These are phyloP conservation scores for Amauroascus niger DNA, from an alignment of 2,329 filamentous ascomycete genomes.

Conservation along the genomic window DNA sequence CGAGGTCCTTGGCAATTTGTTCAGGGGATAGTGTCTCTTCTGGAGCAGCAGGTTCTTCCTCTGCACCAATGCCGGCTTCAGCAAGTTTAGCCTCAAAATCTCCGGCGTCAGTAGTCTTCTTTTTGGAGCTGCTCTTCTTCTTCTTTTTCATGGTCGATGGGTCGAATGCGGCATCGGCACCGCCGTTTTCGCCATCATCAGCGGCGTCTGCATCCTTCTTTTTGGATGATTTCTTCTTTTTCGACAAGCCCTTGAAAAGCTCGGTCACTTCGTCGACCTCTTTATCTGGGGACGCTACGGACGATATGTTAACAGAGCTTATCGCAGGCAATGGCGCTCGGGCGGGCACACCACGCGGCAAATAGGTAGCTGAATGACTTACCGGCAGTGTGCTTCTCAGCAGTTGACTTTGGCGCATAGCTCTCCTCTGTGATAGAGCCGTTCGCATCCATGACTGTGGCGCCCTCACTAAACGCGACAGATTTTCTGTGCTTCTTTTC, in stretches of 20 bases:
- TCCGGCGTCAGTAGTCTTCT: slow-evolving; percentile 47
- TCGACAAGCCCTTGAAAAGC: slow-evolving; percentile 59
- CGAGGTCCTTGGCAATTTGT: slow-evolving; percentile 58
- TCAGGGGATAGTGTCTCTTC: slow-evolving; percentile 48
- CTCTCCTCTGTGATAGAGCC: slow-evolving; percentile 69
- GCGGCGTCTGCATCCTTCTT: slow-evolving; percentile 47
- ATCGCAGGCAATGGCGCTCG: not conserved
- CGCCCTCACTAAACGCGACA: slow-evolving; percentile 82
- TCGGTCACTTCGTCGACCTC: slow-evolving; percentile 56
- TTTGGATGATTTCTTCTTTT: slow-evolving; percentile 61
- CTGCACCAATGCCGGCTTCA: slow-evolving; percentile 50
- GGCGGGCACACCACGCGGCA: not conserved
- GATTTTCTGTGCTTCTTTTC: slow-evolving; percentile 68
- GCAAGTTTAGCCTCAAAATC: slow-evolving; percentile 61
- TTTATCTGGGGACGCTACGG: slow-evolving; percentile 43
- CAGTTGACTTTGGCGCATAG: slow-evolving; percentile 65
- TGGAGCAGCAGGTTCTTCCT: slow-evolving; percentile 49
- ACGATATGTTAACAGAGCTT: slow-evolving; percentile 39
- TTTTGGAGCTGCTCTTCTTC: slow-evolving; percentile 57
- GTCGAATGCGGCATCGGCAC: slow-evolving; percentile 54
- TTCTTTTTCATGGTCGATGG: slow-evolving; percentile 69
- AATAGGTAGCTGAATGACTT: slow-evolving; percentile 30
- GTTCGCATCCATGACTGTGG: slow-evolving; percentile 79
- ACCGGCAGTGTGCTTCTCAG: slow-evolving; percentile 66
- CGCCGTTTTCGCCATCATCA: slow-evolving; percentile 42